Conservation (phyloP, 768 basidiomycete genomes). For the Russula griseocarnosa region DNA sequence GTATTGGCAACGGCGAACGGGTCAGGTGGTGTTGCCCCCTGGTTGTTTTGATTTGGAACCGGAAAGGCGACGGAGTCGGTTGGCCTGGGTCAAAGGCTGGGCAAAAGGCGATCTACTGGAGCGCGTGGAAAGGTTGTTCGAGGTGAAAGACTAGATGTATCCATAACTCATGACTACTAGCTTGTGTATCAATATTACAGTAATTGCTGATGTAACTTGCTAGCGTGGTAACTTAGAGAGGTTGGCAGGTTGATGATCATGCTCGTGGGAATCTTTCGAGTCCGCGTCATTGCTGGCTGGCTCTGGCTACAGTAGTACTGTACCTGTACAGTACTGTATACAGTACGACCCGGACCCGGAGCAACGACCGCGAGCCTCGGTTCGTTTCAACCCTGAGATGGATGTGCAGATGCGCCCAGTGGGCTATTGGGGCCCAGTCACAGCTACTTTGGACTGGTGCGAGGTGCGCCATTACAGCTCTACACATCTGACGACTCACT, state of each 20-base stretch:
- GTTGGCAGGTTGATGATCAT: too few relatives aligned
- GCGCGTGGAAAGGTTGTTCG: constrained; percentile 29
- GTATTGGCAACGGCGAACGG: constrained; percentile 50
- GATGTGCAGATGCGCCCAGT: not conserved
- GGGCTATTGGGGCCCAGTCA: constrained; percentile 54
- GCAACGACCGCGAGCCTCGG: not conserved
- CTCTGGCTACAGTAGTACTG: too few relatives aligned
- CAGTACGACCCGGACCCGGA: too few relatives aligned
- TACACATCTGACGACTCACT: not conserved
- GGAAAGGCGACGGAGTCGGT: constrained; percentile 24
- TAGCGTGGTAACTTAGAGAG: too few relatives aligned
- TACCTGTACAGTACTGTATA: too few relatives aligned
- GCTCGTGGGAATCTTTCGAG: too few relatives aligned
- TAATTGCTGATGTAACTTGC: too few relatives aligned
- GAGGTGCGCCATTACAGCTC: constrained; percentile 43
- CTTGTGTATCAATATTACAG: not conserved
- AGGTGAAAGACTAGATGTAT: not conserved
- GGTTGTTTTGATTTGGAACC: constrained; percentile 43
- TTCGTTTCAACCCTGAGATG: not conserved
- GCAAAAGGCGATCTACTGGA: constrained; percentile 28
- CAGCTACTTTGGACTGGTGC: constrained; percentile 72
- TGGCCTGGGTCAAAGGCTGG: constrained; percentile 30
- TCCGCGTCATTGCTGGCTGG: too few relatives aligned
- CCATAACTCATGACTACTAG: not conserved
- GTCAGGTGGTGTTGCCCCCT: constrained; percentile 44